Base-by-base conservation (phyloP, 2,329 filamentous ascomycete genomes). In the Pseudogymnoascus verrucosus region DNA sequence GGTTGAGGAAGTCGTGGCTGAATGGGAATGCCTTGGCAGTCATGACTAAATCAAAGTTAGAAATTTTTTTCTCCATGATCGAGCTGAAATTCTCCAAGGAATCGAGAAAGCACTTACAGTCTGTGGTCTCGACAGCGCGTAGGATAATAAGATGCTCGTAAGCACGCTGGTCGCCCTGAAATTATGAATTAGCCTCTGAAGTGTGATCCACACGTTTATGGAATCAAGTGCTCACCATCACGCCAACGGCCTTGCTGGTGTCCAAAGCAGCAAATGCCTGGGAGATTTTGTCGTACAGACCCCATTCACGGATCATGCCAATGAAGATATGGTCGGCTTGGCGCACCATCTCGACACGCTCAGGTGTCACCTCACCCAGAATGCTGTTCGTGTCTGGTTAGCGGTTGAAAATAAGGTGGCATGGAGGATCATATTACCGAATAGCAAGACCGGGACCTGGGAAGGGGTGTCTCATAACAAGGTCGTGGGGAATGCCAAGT, bases 261-360 rank as follows among this genome's bases (percentile, higher is more conserved):
- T 88, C 74, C 14, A 90, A 77, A n/a, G 85, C 88, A 2, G 88
- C 88, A 71, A 85, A 90, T 0, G 88, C 88, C 71, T 90, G 87
- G 44, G 79, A 82, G 67, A 89, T 89, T 70, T 93, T 75, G 64
- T 89, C 76, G 74, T 93, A 93, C 21, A 92, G 75, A 10, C 89
- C 89, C 0, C 88, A 88, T 63, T 84, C 83, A 70, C 79, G 81
- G 76, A 93, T 93, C 81, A 88, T 86, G 66, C 82, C 81, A 69
- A 93, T 91, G 77, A 90, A 93, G 71, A 93, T 93, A 71, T 85
- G 73, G 71, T 93, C 90, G 1, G 89, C 90, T 73, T 89, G 80
- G n/a, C 90, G 79, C 1, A 86, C 90, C 67, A 96, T 95, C 63
- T 85, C 84, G 14, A 96, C 88, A 44, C 89, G 84, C 73, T 93